Evolutionary conservation across 1,284 basidiomycete species (phyloP), one percentile per base, ranked within the genome.

Genomic region (Phenoliferia sp.): DNA sequence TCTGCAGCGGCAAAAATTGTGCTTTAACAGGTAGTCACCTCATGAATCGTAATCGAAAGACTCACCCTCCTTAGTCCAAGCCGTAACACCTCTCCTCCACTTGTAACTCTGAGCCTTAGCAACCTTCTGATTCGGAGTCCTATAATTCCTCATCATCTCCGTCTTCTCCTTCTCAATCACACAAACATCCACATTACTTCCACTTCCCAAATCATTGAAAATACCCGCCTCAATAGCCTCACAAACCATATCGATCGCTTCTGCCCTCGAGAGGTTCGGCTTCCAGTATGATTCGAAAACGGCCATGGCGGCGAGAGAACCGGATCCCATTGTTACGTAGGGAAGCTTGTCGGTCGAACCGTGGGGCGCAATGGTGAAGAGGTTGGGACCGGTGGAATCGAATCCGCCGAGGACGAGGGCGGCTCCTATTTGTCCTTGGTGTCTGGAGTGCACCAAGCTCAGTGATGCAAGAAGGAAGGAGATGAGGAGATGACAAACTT

Each of bases 291-390:
- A 87, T 79, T 99, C 96, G 75, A 99, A 99, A 17, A 99, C 90
- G 19, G 94, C 92, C 96, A 99, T 99, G 31, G 95, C 96, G 2
- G 96, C 96, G 60, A 98, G 83, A 75, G 87, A 90, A 69, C 96
- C 96, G 5, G 90, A 94, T 36, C 96, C 96, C 95, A 99, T 99
- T 0, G 96, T 98, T 35, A 99, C 95, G 76, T 97, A 99, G 0
- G 96, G 96, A 36, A 99, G 84, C 81, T 99, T 99, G 82, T 99
- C 96, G 0, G 96, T 98, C 22, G 92, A 95, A 10, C 96, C 96
- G 80, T 99, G 95, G 1, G 96, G 94, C 69, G 90, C 88, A 71
- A 99, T 89, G 16, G 95, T 98, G 82, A 97, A 99, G 10, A 99
- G 87, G 71, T 99, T 92, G 4, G 94, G 86, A 9, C 96, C 96